phyloP scores from a whole-genome alignment of 2,329 filamentous ascomycete species.

The Salinomyces thailandicus region DNA sequence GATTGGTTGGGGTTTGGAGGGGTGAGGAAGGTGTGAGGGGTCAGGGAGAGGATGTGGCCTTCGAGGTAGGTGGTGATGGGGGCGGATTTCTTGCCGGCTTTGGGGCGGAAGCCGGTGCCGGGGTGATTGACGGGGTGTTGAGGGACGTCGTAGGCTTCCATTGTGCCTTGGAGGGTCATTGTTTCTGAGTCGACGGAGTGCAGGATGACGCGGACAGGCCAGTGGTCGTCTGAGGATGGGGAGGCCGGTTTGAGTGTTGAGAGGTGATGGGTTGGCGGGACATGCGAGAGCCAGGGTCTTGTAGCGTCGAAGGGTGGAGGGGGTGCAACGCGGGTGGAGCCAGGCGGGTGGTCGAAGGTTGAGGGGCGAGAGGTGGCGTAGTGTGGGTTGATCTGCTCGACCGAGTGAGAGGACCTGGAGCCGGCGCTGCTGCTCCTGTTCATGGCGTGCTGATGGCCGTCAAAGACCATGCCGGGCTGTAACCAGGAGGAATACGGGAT shows the following conservation, averaged over 20 bases:
- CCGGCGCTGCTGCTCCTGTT: slow-evolving; percentile 13
- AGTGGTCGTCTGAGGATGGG: slow-evolving; percentile 38
- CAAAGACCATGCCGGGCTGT: slow-evolving; percentile 49
- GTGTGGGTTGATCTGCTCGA: slow-evolving; percentile 26
- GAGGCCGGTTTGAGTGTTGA: slow-evolving; percentile 11
- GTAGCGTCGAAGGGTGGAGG: slow-evolving; percentile 19
- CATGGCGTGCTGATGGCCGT: slow-evolving; percentile 51
- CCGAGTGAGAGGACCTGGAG: slow-evolving; percentile 6
- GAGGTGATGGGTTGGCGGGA: slow-evolving; percentile 9
- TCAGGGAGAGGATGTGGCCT: slow-evolving; percentile 57
- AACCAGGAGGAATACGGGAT: slow-evolving; percentile 52
- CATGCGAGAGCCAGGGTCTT: slow-evolving; percentile 30
- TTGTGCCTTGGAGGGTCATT: slow-evolving; percentile 56
- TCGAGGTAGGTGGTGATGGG: slow-evolving; percentile 56
- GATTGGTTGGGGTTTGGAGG: slow-evolving; percentile 38
- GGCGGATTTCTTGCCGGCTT: slow-evolving; percentile 35
- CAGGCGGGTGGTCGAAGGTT: slow-evolving; percentile 19
- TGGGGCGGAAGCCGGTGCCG: slow-evolving; percentile 11
- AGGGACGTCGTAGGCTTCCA: slow-evolving; percentile 61
- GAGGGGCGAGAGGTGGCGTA: slow-evolving; percentile 6
- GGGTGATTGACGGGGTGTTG: slow-evolving; percentile 27
- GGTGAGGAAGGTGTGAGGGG: slow-evolving; percentile 41
- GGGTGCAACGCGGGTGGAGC: slow-evolving; percentile 15
- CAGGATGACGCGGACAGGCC: slow-evolving; percentile 58
- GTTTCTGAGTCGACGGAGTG: slow-evolving; percentile 49